Percentiles rank a stretch among this genome's conserved stretches.
phyloP scores from a whole-genome alignment of 2,329 filamentous ascomycete genomes.

The Talaromyces sp. region DNA sequence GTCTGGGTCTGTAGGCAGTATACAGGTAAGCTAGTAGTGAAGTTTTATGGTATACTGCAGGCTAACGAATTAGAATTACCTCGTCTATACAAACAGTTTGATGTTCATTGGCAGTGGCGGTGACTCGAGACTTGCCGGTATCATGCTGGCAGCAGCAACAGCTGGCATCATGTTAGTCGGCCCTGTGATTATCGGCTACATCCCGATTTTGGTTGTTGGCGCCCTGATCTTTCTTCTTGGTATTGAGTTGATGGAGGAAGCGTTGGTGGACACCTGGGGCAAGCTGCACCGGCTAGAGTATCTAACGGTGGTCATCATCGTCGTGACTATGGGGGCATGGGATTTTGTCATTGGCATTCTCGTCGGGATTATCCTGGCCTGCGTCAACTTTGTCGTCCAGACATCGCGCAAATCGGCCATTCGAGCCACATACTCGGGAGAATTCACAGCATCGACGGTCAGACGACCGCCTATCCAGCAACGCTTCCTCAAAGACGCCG shows the following conservation, averaged over 20 bases:
- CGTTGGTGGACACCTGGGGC: constrained; percentile 80
- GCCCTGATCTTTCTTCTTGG: constrained; percentile 92
- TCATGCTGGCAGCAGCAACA: constrained; percentile 77
- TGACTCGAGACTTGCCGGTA: constrained; percentile 76
- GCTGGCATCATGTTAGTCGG: constrained; percentile 79
- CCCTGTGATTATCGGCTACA: constrained; percentile 83
- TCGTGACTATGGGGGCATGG: constrained; percentile 92
- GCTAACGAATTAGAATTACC: constrained; percentile 66
- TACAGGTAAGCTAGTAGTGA: constrained; percentile 49
- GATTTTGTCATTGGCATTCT: constrained; percentile 95
- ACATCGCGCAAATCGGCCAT: constrained; percentile 87
- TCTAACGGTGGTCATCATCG: constrained; percentile 81
- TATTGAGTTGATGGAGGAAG: constrained; percentile 85
- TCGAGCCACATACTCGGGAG: constrained; percentile 82
- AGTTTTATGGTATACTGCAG: not conserved
- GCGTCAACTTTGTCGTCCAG: constrained; percentile 85
- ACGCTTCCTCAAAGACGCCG: constrained; percentile 78
- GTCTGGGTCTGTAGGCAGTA: constrained; percentile 81
- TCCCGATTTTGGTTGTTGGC: constrained; percentile 95
- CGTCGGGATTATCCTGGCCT: constrained; percentile 85
- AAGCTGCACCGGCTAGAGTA: constrained; percentile 86
- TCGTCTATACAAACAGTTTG: constrained; percentile 97
- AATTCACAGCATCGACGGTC: constrained; percentile 86
- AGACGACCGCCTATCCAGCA: constrained; percentile 85
- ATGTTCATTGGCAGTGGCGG: constrained; percentile 93